A percentile compares a stretch with the other conserved stretches of the same genome.
Conservation (phyloP, 108 stramenopile species). For the Skeletonema costatum region DNA sequence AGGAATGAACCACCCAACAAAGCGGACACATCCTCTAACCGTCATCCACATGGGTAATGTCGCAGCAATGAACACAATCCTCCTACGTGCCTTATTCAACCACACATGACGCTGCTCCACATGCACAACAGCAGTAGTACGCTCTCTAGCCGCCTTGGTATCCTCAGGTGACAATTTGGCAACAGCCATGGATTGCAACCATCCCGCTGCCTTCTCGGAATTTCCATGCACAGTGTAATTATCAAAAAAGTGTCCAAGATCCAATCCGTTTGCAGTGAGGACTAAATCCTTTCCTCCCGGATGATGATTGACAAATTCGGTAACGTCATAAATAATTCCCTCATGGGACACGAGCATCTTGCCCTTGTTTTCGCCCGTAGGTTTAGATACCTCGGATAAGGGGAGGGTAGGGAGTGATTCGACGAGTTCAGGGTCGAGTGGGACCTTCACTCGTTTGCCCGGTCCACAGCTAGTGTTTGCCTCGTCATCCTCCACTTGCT, state of each 20-base stretch:
- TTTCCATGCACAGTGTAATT: conserved; percentile 59
- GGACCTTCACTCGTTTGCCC: conserved; percentile 25
- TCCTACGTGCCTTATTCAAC: conserved; percentile 31
- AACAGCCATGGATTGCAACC: conserved; percentile 51
- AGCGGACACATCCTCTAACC: conserved; percentile 35
- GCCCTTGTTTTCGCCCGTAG: conserved; percentile 17
- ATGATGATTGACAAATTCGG: conserved; percentile 51
- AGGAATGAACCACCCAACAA: conserved; percentile 35
- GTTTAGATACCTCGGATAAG: conserved; percentile 32
- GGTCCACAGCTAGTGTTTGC: conserved; percentile 2
- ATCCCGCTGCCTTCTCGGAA: conserved; percentile 44
- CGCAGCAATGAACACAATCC: conserved; percentile 39
- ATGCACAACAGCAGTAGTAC: conserved; percentile 35
- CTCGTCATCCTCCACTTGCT: neutral
- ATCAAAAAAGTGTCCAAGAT: conserved; percentile 51
- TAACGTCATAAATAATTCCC: conserved; percentile 67
- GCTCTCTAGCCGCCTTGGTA: neutral
- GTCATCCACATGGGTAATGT: conserved; percentile 56
- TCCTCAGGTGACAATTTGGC: conserved; percentile 45
- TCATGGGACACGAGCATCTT: conserved; percentile 40
- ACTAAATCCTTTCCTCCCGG: conserved; percentile 55
- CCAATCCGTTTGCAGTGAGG: conserved; percentile 43
- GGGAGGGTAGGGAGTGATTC: conserved; percentile 34
- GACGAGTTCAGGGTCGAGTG: conserved; percentile 38
- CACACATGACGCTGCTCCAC: conserved; percentile 35